Percentiles rank a stretch among this genome's conserved stretches.
phyloP scores from a whole-genome alignment of 306 rosid genomes.

The Astragalus membranaceus region DNA sequence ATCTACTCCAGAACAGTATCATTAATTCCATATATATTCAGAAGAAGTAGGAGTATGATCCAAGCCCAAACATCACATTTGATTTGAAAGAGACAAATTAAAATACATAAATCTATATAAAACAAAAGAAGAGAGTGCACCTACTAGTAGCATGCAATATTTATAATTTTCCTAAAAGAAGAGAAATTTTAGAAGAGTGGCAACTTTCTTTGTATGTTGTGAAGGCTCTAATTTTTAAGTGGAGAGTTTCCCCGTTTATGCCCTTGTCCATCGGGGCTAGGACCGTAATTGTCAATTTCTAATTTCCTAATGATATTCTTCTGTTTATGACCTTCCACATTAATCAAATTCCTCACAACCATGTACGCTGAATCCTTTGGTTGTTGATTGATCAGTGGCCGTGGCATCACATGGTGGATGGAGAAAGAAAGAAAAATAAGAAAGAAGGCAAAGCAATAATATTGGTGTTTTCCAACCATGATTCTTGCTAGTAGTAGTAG shows the following conservation, averaged over 20 bases:
- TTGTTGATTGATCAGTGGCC: slow-evolving; percentile 26
- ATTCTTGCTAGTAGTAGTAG: not conserved
- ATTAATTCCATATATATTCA: too few relatives aligned
- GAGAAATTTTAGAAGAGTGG: not conserved
- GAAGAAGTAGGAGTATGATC: too few relatives aligned
- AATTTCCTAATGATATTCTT: not conserved
- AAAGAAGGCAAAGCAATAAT: not conserved
- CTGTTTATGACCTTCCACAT: not conserved
- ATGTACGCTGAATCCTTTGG: not conserved
- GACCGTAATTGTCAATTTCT: slow-evolving; percentile 24
- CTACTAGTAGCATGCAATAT: not conserved
- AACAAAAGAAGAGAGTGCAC: not conserved
- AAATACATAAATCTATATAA: too few relatives aligned
- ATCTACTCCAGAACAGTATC: too few relatives aligned
- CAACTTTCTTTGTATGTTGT: not conserved
- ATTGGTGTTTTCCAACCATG: slow-evolving; percentile 33
- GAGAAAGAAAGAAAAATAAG: slow-evolving; percentile 10
- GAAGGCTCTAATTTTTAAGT: not conserved
- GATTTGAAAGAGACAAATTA: too few relatives aligned
- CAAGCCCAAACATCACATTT: too few relatives aligned
- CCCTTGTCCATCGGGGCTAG: slow-evolving; percentile 39
- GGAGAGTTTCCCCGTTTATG: not conserved
- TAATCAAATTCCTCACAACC: not conserved
- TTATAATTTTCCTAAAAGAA: not conserved
- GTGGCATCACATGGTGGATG: slow-evolving; percentile 20